Conservation (phyloP, 2,329 filamentous ascomycete genomes). For the Zelopaecilomyces penicillatus region DNA sequence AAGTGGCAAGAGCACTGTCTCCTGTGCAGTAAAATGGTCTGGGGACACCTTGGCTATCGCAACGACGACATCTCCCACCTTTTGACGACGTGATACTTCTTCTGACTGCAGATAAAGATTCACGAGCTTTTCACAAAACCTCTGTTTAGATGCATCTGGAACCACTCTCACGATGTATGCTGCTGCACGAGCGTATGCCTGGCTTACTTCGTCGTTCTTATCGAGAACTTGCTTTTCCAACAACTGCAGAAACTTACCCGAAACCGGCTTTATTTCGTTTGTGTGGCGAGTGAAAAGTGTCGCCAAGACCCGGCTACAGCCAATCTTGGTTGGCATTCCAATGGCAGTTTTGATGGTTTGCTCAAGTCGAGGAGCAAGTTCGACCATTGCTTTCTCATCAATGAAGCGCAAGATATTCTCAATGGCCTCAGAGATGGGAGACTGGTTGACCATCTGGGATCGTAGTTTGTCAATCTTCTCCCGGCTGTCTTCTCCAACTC, state of each 20-base stretch:
- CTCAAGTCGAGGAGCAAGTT: slow-evolving; percentile 64
- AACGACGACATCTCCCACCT: slow-evolving; percentile 74
- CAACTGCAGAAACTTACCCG: slow-evolving; percentile 65
- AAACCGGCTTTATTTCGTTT: slow-evolving; percentile 65
- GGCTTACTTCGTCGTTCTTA: slow-evolving; percentile 86
- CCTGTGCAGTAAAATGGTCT: slow-evolving; percentile 75
- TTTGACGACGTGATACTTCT: slow-evolving; percentile 64
- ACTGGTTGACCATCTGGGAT: slow-evolving; percentile 71
- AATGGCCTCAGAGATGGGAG: slow-evolving; percentile 86
- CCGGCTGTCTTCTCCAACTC: slow-evolving; percentile 76
- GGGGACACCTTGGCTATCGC: slow-evolving; percentile 79
- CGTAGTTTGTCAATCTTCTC: slow-evolving; percentile 86
- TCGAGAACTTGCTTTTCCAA: slow-evolving; percentile 79
- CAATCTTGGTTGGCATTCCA: slow-evolving; percentile 89
- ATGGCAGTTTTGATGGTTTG: slow-evolving; percentile 76
- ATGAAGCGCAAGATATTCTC: slow-evolving; percentile 80
- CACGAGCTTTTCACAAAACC: slow-evolving; percentile 47
- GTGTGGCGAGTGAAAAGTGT: slow-evolving; percentile 76
- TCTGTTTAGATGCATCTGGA: slow-evolving; percentile 38
- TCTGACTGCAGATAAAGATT: slow-evolving; percentile 75
- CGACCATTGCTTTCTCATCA: slow-evolving; percentile 68
- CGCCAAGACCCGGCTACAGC: slow-evolving; percentile 75
- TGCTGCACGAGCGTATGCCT: slow-evolving; percentile 76
- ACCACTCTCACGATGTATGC: slow-evolving; percentile 70
- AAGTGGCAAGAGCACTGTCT: slow-evolving; percentile 71